A percentile compares a stretch with the other conserved stretches of the same genome.
phyloP scores from a whole-genome alignment of 164 flowering plant genomes.

The Litsea cubeba region DNA sequence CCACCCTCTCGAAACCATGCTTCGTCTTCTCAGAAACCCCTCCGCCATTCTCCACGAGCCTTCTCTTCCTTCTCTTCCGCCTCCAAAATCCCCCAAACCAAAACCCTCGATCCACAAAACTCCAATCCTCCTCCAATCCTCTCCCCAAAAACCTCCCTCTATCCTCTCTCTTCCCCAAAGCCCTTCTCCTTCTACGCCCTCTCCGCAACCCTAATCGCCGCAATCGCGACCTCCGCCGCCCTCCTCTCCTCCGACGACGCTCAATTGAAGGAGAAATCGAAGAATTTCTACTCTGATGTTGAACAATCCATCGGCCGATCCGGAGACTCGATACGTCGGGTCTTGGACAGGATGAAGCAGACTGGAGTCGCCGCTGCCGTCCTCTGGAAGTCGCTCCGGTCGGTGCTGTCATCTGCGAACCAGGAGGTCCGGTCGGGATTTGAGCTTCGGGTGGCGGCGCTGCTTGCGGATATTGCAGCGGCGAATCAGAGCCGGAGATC shows the following conservation, averaged over 20 bases:
- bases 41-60: slow-evolving; percentile 3
- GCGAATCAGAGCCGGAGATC: slow-evolving; percentile 64
- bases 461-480: slow-evolving; percentile 85
- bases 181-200: slow-evolving; percentile 24
- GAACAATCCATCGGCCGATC: slow-evolving; percentile 38
- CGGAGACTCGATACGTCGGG: slow-evolving; percentile 34
- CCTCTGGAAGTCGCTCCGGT: slow-evolving; percentile 73
- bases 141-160: slow-evolving; percentile 14
- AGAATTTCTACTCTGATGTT: slow-evolving; percentile 24
- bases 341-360: slow-evolving; percentile 49
- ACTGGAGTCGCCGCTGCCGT: slow-evolving; percentile 84
- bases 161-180: slow-evolving; percentile 20
- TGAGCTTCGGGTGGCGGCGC: slow-evolving; percentile 80
- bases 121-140: slow-evolving; percentile 23
- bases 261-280: slow-evolving; percentile 1
- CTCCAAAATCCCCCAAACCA: slow-evolving; percentile 5
- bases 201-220: slow-evolving; percentile 46
- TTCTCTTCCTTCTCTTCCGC: slow-evolving; percentile 9
- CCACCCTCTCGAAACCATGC: background rate
- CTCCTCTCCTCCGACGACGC: slow-evolving; percentile 13
- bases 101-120: slow-evolving; percentile 14
- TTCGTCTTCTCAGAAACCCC: background rate
- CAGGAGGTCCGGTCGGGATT: slow-evolving; percentile 84
- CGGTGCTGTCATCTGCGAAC: slow-evolving; percentile 79
- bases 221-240: slow-evolving; percentile 22